These are phyloP conservation scores for Polytrichum formosum DNA, from an alignment of 225 moss, liverwort and hornwort species.

Conservation along the genomic window DNA sequence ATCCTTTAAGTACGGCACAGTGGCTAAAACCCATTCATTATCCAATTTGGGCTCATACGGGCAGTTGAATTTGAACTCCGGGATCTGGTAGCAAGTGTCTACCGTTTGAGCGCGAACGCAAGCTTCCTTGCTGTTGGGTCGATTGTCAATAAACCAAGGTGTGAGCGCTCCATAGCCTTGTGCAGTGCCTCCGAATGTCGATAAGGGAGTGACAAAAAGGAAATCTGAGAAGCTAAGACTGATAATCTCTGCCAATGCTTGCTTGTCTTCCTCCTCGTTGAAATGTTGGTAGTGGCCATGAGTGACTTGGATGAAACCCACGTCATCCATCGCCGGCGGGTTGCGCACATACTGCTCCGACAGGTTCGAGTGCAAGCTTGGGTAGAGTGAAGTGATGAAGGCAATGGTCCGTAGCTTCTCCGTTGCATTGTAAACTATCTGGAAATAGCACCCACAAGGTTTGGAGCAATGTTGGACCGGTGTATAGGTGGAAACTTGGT, in stretches of 20 bases:
- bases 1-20: slow-evolving; percentile 55
- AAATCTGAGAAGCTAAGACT: slow-evolving; percentile 66
- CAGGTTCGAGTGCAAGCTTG: slow-evolving; percentile 62
- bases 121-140: slow-evolving; percentile 17
- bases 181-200: slow-evolving; percentile 81
- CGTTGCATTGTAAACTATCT: background rate
- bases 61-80: slow-evolving; percentile 42
- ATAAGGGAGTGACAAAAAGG: slow-evolving; percentile 77
- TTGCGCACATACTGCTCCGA: slow-evolving; percentile 61
- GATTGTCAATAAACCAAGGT: slow-evolving; percentile 79
- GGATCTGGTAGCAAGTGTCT: slow-evolving; percentile 72
- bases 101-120: slow-evolving; percentile 66
- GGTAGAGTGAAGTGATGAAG: slow-evolving; percentile 71
- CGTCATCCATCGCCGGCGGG: slow-evolving; percentile 54
- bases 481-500: no score
- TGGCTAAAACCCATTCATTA: slow-evolving; percentile 34
- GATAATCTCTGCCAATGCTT: slow-evolving; percentile 73
- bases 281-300: slow-evolving; percentile 72
- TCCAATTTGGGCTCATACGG: slow-evolving; percentile 50
- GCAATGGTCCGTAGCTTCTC: slow-evolving; percentile 34
- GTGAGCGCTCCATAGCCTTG: slow-evolving; percentile 73
- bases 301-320: slow-evolving; percentile 72
- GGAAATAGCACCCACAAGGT: no score
- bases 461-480: no score
- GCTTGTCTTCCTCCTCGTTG: slow-evolving; percentile 68